These are phyloP conservation scores for Fusarium paranaense DNA, from an alignment of 2,329 filamentous ascomycete genomes.

Conservation along the genomic window DNA sequence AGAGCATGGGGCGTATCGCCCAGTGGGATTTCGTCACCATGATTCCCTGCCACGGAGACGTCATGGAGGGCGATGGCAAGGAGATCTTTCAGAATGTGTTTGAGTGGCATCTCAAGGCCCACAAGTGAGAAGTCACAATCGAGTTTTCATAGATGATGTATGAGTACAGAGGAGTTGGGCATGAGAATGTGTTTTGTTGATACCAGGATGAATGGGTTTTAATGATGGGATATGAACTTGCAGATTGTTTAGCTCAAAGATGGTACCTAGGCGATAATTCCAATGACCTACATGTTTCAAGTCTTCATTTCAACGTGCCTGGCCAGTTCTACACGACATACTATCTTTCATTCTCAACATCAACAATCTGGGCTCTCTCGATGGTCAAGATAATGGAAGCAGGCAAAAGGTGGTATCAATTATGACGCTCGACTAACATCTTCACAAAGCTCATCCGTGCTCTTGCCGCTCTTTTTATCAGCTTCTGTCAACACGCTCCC, in stretches of 20 bases:
- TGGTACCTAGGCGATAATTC: neutral
- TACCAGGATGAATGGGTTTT: conserved; percentile 14
- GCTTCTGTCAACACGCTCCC: conserved; percentile 7
- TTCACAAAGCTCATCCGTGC: conserved; percentile 3
- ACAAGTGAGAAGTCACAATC: conserved; percentile 28
- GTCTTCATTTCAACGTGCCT: neutral
- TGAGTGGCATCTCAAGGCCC: conserved; percentile 78
- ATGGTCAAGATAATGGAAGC: neutral
- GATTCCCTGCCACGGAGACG: conserved; percentile 94
- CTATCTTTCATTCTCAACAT: neutral
- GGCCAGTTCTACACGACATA: neutral
- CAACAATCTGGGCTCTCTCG: neutral
- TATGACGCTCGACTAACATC: neutral
- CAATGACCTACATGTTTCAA: neutral
- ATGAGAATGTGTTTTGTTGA: conserved; percentile 11
- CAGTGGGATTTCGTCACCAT: conserved; percentile 87
- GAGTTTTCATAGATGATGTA: neutral
- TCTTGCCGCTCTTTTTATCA: conserved; percentile 14
- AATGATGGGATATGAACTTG: neutral
- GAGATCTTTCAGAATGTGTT: conserved; percentile 81
- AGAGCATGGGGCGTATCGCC: conserved; percentile 76
- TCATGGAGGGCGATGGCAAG: conserved; percentile 80
- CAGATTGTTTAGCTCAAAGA: neutral
- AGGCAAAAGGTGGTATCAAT: neutral
- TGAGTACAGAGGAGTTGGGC: conserved; percentile 4